Evolutionary conservation across 352 stramenopile genomes (phyloP), one percentile per base, ranked within the genome.

Genomic region (Thalassiosira ordinaria): DNA sequence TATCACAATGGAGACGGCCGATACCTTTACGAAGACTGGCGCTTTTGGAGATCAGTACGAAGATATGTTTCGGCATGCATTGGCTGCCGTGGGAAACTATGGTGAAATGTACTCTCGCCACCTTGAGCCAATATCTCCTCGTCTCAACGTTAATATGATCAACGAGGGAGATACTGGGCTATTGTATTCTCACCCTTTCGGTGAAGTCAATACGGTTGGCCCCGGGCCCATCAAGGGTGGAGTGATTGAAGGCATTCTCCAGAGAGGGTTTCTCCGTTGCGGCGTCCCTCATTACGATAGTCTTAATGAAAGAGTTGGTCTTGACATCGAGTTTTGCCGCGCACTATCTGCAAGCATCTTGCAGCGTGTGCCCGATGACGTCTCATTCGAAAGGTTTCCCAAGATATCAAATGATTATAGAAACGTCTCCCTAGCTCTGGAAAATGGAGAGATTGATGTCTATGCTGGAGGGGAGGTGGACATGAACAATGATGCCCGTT

Each of bases 251-350:
- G 59, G 84, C 20, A 70, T 70, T 49, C 82, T 74, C 65, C 74
- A 66, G 7, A 52, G 44, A 52, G 44, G 44, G 3, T 52, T 52
- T 52, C 44, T 52, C 18, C 44, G 44, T 52, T 52, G 44, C 18
- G 44, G 44, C 44, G 18, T 52, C 44, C 7, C 44, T 52, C 44
- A 20, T n/a, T 16, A 6, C 44, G 18, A 18, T 52, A 52, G 18
- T 52, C 44, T 18, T 20, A 52, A 6, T 52, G 44, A 11, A 41
- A 5, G 33, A 41, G 51, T 74, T 24, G 33, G 74, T 7, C 71
- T 85, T 51, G 77, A 86, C 73, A 51, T 79, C 7, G 82, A 89
- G 41, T 86, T 73, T 66, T 89, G 82, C 64, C 49, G 55, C 24
- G 78, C 73, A 1, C 20, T 89, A 4, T 57, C 77, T 31, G 77